A percentile compares a stretch with the other conserved stretches of the same genome.
These are phyloP conservation scores for Zanthoxylum bungeanum DNA, from an alignment of 345 rosid genomes.

Conservation along the genomic window DNA sequence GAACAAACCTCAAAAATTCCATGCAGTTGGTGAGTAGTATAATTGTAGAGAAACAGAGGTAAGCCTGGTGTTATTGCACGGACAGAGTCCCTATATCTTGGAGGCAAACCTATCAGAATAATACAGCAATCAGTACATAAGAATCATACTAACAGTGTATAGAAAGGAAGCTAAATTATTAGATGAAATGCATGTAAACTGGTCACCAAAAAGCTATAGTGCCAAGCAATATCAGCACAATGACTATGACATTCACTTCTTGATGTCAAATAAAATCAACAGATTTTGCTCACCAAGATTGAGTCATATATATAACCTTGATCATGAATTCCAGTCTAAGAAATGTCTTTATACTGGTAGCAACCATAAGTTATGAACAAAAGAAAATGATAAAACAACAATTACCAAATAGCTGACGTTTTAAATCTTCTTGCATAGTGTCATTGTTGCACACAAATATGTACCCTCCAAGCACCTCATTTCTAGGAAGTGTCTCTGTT, in stretches of 20 bases:
- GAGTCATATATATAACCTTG: not conserved
- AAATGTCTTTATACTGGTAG: not conserved
- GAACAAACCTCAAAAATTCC: conserved; percentile 93
- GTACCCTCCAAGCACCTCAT: conserved; percentile 98
- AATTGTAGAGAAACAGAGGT: conserved; percentile 93
- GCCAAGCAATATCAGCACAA: not conserved
- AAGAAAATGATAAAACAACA: not conserved
- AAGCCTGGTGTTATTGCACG: conserved; percentile 97
- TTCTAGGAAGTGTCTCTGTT: conserved; percentile 83
- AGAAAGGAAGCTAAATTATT: not conserved
- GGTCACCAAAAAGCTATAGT: not conserved
- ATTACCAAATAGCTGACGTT: conserved; percentile 91
- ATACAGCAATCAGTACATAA: conserved; percentile 10
- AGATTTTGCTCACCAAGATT: not conserved
- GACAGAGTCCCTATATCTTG: conserved; percentile 96
- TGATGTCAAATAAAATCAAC: not conserved
- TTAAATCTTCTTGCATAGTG: conserved; percentile 97
- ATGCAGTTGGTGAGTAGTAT: conserved; percentile 96
- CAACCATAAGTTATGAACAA: not conserved
- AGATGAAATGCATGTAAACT: not conserved
- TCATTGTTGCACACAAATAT: conserved; percentile 98
- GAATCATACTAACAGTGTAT: not conserved
- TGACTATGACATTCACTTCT: not conserved
- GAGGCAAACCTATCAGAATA: conserved; percentile 74
- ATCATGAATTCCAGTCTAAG: not conserved